Base-by-base conservation (phyloP, 306 rosid species). In the Glycine latifolia region DNA sequence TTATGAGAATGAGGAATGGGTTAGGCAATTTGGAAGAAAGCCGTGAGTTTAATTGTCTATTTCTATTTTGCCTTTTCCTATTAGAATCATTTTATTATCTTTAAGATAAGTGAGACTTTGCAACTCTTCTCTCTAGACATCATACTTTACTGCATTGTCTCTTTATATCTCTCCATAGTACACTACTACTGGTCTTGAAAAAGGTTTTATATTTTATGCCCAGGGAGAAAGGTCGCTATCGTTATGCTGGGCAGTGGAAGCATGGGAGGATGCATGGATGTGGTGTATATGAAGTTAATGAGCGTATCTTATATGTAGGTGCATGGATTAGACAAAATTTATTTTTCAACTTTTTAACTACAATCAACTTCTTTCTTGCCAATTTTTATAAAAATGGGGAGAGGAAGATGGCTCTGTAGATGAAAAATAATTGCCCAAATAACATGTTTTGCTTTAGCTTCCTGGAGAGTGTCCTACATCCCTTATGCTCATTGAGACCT, bases 191-290 rank as follows among this genome's bases (percentile, higher is more conserved):
- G 66, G 75, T 69, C 79, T 68, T 62, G 76, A 31, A 81, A 75
- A 15, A 43, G 31, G 66, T 52, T 58, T 56, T 20, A 62, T 79
- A 61, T 41, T 81, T 65, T 75, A 39, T 89, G 83, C 61, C 89
- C 92, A 93, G 98, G 86, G 98, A 93, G 90, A 91, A 88, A 85
- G 99, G 99, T 67, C 93, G 98, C 53, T 93, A 95, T 65, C 93
- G 97, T 17, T 95, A 95, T 84, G 96, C 98, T 85, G 99, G 99
- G 85, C 90, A 95, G 90, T 91, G 94, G 97, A 95, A 95, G 91
- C 98, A 95, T 75, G 91, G 94, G 77, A 88, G 96, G 87, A 89
- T 95, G 94, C 99, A 95, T 86, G 98, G 98, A 84, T 95, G 99
- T 86, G 99, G 98, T 73, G 89, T 90, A 58, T 95, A 86, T 76